phyloP scores from a whole-genome alignment of 1,284 basidiomycete genomes.

The Amylostereum chailletii region DNA sequence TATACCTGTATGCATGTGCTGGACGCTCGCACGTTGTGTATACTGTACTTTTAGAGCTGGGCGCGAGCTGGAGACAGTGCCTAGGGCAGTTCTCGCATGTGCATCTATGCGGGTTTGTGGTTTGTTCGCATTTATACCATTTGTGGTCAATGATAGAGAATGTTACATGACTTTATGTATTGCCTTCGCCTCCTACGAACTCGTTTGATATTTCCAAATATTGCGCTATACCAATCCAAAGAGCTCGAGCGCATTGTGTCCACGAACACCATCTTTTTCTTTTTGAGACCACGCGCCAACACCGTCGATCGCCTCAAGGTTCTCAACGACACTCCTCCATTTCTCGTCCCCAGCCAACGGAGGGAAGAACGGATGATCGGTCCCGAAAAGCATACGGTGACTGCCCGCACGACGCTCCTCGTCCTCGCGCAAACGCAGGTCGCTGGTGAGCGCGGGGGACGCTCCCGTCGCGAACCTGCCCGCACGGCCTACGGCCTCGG shows the following conservation, averaged over 20 bases:
- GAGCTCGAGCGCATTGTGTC: slow-evolving; percentile 61
- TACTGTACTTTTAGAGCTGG: too few relatives aligned
- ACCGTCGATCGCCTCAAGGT: slow-evolving; percentile 66
- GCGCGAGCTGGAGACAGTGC: too few relatives aligned
- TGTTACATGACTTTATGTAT: neutral
- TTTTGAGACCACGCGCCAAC: slow-evolving; percentile 53
- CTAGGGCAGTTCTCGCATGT: too few relatives aligned
- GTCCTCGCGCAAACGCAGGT: slow-evolving; percentile 24
- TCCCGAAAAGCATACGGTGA: slow-evolving; percentile 70
- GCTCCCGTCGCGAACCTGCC: slow-evolving; percentile 34
- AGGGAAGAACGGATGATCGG: slow-evolving; percentile 88
- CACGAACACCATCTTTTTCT: slow-evolving; percentile 59
- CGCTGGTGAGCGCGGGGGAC: slow-evolving; percentile 24
- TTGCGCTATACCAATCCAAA: slow-evolving; percentile 31
- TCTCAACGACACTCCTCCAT: slow-evolving; percentile 80
- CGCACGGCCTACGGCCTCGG: slow-evolving; percentile 58
- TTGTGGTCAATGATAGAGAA: too few relatives aligned
- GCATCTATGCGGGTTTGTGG: too few relatives aligned
- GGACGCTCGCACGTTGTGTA: too few relatives aligned
- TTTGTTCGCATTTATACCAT: too few relatives aligned
- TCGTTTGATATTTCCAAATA: neutral
- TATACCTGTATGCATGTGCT: too few relatives aligned
- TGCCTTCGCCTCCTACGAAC: too few relatives aligned
- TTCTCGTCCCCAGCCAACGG: slow-evolving; percentile 60
- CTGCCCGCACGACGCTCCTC: slow-evolving; percentile 27